Percentiles rank a stretch among this genome's conserved stretches.
Conservation (phyloP, 225 moss, liverwort and hornwort genomes). For the Rhytidiadelphus loreus region DNA sequence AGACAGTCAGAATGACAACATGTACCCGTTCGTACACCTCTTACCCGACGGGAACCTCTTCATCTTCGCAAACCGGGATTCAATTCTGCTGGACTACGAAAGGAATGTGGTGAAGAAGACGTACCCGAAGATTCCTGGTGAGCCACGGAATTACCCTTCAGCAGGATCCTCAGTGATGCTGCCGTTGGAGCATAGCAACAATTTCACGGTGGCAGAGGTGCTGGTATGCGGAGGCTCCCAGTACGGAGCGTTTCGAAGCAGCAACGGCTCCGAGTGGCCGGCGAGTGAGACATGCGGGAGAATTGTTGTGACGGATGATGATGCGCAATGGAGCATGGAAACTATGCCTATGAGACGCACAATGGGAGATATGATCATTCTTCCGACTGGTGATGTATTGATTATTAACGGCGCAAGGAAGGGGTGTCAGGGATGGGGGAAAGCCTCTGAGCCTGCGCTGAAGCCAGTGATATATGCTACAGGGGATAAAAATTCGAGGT, state of each 20-base stretch:
- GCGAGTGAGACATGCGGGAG: slow-evolving; percentile 52
- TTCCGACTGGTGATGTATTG: slow-evolving; percentile 48
- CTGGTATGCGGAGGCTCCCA: slow-evolving; percentile 69
- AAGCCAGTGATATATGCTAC: slow-evolving; percentile 38
- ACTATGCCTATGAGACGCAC: slow-evolving; percentile 49
- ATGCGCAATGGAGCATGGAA: slow-evolving; percentile 58
- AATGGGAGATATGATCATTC: slow-evolving; percentile 75
- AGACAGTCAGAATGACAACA: slow-evolving; percentile 34
- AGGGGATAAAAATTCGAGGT: background rate
- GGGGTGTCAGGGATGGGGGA: slow-evolving; percentile 46
- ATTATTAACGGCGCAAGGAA: slow-evolving; percentile 64
- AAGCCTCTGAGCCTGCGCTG: slow-evolving; percentile 27
- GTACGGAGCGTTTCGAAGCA: slow-evolving; percentile 16
- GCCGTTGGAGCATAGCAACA: slow-evolving; percentile 12
- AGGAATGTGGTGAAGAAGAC: slow-evolving; percentile 15
- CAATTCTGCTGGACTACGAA: slow-evolving; percentile 51
- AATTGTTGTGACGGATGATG: background rate
- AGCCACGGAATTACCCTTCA: slow-evolving; percentile 69
- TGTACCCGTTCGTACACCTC: slow-evolving; percentile 61
- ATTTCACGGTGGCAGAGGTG: slow-evolving; percentile 26
- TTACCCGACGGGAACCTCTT: slow-evolving; percentile 53
- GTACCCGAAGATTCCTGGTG: slow-evolving; percentile 30
- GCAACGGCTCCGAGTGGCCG: background rate
- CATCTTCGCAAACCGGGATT: slow-evolving; percentile 68
- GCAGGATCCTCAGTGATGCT: slow-evolving; percentile 70